These are phyloP conservation scores for Millerago galiae DNA, from an alignment of 805 yeast species.

Conservation along the genomic window DNA sequence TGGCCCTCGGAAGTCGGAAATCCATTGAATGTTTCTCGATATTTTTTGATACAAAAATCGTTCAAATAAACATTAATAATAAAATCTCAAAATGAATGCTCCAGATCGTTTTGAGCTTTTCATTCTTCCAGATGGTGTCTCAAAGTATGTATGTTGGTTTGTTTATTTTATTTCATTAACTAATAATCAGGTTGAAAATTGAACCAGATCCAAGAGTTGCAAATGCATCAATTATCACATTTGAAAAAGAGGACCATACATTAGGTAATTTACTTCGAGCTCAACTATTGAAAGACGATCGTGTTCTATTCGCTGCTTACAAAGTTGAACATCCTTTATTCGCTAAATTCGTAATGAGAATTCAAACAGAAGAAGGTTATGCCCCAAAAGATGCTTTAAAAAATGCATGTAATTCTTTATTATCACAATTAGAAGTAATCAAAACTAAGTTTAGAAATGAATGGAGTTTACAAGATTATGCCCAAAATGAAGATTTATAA, in stretches of 20 bases:
- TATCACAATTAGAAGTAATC: conserved; percentile 69
- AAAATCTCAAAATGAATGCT: conserved; percentile 60
- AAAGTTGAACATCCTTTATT: conserved; percentile 97
- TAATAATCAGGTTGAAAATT: conserved; percentile 53
- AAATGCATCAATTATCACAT: conserved; percentile 85
- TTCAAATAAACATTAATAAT: too few relatives aligned
- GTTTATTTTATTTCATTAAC: conserved; percentile 4
- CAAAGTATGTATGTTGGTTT: conserved; percentile 53
- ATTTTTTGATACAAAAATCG: too few relatives aligned
- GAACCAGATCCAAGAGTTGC: conserved; percentile 95
- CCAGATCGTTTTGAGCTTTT: conserved; percentile 98
- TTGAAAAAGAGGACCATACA: conserved; percentile 97
- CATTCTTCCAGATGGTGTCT: conserved; percentile 94
- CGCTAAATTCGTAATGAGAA: conserved; percentile 89
- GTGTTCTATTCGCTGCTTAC: conserved; percentile 95
- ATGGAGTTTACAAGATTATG: conserved; percentile 84
- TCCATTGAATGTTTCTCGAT: not conserved
- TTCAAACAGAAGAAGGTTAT: conserved; percentile 94
- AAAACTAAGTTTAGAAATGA: conserved; percentile 80
- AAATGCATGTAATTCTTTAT: conserved; percentile 81
- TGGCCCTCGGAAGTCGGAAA: not conserved
- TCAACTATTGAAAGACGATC: conserved; percentile 77
- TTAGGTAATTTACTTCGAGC: conserved; percentile 84
- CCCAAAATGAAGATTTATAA: conserved; percentile 28
- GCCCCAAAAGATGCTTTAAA: conserved; percentile 85